A percentile compares a stretch with the other conserved stretches of the same genome.
phyloP scores from a whole-genome alignment of 768 basidiomycete genomes.

The Tulasnella calospora region DNA sequence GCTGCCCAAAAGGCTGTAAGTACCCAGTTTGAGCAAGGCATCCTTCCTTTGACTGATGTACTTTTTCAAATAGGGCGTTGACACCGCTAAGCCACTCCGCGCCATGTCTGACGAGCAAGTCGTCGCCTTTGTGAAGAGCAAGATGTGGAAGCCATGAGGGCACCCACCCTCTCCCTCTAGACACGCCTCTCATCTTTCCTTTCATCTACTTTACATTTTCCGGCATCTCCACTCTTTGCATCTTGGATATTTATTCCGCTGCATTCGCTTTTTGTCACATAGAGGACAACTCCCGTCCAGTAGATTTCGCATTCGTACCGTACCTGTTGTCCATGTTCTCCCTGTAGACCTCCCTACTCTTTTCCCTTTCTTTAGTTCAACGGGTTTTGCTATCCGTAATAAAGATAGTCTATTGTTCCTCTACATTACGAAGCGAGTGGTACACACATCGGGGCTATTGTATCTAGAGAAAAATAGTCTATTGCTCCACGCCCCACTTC shows the following conservation, averaged over 20 bases:
- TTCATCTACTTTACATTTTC: neutral
- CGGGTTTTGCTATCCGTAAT: neutral
- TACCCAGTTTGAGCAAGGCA: no score
- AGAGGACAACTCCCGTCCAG: neutral
- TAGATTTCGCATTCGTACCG: neutral
- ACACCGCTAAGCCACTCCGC: constrained; percentile 51
- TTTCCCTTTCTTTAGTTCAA: neutral
- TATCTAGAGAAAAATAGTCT: neutral
- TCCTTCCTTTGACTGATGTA: constrained; percentile 21
- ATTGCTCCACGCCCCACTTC: constrained; percentile 76
- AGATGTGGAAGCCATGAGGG: constrained; percentile 69
- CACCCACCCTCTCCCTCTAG: neutral
- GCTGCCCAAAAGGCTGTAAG: no score
- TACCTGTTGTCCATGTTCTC: neutral
- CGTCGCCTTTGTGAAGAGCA: constrained; percentile 49
- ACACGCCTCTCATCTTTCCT: neutral
- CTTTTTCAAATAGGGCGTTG: constrained; percentile 46
- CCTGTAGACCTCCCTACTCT: neutral
- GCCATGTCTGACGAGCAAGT: constrained; percentile 54
- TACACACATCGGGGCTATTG: neutral
- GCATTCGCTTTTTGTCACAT: neutral
- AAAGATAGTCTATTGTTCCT: neutral
- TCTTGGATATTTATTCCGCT: neutral
- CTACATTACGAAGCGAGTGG: neutral
- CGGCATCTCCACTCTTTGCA: neutral